Percentiles rank a stretch among this genome's conserved stretches.
Evolutionary conservation across 768 basidiomycete species (phyloP).

Genomic region (Trametes coccinea): DNA sequence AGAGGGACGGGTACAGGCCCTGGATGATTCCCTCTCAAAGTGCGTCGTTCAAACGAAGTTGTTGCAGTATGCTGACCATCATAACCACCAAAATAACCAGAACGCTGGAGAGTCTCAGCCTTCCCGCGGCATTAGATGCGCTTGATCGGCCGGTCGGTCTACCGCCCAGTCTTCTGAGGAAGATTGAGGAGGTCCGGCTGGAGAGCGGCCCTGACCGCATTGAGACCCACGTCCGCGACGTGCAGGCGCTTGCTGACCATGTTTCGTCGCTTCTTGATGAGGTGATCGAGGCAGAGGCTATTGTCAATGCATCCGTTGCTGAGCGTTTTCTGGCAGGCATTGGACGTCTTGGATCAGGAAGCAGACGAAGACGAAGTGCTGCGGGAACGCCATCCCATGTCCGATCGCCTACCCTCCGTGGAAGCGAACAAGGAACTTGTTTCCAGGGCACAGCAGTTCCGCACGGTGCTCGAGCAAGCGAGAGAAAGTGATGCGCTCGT

Average conservation of each 20-base stretch:
- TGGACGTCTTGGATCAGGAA: constrained; percentile 90
- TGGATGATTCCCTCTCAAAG: constrained; percentile 64
- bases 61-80: no score
- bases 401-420: constrained; percentile 64
- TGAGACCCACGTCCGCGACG: constrained; percentile 69
- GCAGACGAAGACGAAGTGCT: constrained; percentile 80
- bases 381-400: constrained; percentile 47
- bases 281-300: constrained; percentile 44
- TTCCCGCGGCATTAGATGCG: constrained; percentile 86
- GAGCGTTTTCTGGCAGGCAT: constrained; percentile 50
- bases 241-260: constrained; percentile 62
- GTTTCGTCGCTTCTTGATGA: constrained; percentile 71
- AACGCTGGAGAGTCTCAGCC: constrained; percentile 65
- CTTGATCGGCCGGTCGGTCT: constrained; percentile 84
- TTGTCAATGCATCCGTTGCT: neutral
- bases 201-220: constrained; percentile 77
- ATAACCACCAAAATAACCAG: constrained; percentile 37
- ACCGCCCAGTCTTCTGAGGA: constrained; percentile 83
- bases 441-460: constrained; percentile 69
- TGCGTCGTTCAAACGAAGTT: constrained; percentile 28
- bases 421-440: constrained; percentile 77
- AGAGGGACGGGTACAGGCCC: constrained; percentile 54
- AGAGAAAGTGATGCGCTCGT: constrained; percentile 75
- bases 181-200: constrained; percentile 80
- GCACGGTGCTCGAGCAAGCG: constrained; percentile 71